A percentile compares a stretch with the other conserved stretches of the same genome.
Conservation (phyloP, 2,329 filamentous ascomycete genomes). For the Apiospora rasikravindrae region DNA sequence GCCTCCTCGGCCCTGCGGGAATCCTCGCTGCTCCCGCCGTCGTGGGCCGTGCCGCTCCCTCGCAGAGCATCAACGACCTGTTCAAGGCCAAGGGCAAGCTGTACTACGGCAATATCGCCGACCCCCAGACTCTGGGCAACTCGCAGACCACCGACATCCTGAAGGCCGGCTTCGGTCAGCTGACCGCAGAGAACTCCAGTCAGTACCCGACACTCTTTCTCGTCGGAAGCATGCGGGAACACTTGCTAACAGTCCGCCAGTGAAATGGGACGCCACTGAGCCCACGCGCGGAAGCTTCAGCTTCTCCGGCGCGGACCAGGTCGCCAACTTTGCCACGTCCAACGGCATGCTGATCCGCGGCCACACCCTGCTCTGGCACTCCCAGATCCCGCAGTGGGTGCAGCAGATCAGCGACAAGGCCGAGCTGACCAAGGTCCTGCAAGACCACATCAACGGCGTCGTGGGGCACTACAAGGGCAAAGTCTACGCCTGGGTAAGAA, state of each 20-base stretch:
- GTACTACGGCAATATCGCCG: constrained; percentile 66
- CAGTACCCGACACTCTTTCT: not conserved
- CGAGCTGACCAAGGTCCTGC: constrained; percentile 58
- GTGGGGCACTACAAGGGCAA: constrained; percentile 68
- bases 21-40: constrained; percentile 48
- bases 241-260: constrained; percentile 36
- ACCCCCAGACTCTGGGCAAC: constrained; percentile 56
- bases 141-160: constrained; percentile 62
- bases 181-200: constrained; percentile 70
- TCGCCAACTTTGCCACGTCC: constrained; percentile 61
- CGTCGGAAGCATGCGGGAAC: too few relatives aligned
- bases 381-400: constrained; percentile 65
- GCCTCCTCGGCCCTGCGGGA: constrained; percentile 41
- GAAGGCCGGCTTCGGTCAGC: constrained; percentile 65
- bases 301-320: constrained; percentile 60
- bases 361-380: constrained; percentile 71
- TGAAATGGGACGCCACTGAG: constrained; percentile 67
- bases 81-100: constrained; percentile 69
- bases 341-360: constrained; percentile 67
- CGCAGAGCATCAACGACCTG: constrained; percentile 56
- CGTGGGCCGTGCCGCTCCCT: constrained; percentile 42
- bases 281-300: constrained; percentile 54
- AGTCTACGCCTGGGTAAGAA: constrained; percentile 47
- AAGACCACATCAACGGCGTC: constrained; percentile 64
- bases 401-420: constrained; percentile 43